Evolutionary conservation across 2,329 filamentous ascomycete genomes (phyloP).

Genomic region (Trichoderma sp.): DNA sequence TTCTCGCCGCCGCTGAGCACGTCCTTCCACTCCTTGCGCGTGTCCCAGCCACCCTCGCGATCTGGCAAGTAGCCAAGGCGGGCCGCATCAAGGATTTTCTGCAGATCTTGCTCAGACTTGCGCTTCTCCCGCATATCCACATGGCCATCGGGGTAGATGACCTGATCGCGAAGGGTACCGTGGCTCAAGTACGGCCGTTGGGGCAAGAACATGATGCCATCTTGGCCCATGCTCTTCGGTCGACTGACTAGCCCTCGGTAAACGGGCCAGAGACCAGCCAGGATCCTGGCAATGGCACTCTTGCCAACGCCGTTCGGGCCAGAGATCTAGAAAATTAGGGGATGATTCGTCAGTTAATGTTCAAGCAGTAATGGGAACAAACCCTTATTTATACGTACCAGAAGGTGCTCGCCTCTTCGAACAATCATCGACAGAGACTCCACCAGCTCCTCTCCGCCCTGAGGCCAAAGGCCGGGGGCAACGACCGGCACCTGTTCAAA

Average conservation of each 20-base stretch:
- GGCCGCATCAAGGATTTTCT: slow-evolving; percentile 75
- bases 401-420: slow-evolving; percentile 83
- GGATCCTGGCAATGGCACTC: slow-evolving; percentile 78
- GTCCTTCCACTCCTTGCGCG: slow-evolving; percentile 97
- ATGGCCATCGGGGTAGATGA: slow-evolving; percentile 95
- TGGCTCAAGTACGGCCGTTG: slow-evolving; percentile 90
- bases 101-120: slow-evolving; percentile 73
- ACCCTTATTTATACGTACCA: slow-evolving; percentile 44
- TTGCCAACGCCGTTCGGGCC: slow-evolving; percentile 95
- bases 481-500: slow-evolving; percentile 92
- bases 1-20: slow-evolving; percentile 97
- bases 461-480: slow-evolving; percentile 81
- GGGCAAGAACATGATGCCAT: slow-evolving; percentile 98
- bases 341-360: not conserved
- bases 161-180: slow-evolving; percentile 90
- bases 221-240: slow-evolving; percentile 73
- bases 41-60: slow-evolving; percentile 94
- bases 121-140: slow-evolving; percentile 85
- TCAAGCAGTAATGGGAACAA: not conserved
- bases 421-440: slow-evolving; percentile 88
- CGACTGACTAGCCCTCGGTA: slow-evolving; percentile 90
- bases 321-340: slow-evolving; percentile 57
- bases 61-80: slow-evolving; percentile 84
- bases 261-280: slow-evolving; percentile 92
- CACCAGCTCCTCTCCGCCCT: slow-evolving; percentile 86